Evolutionary conservation across 139 green algal genomes (phyloP).

Genomic region (Chlamydomonas sphaeroides): DNA sequence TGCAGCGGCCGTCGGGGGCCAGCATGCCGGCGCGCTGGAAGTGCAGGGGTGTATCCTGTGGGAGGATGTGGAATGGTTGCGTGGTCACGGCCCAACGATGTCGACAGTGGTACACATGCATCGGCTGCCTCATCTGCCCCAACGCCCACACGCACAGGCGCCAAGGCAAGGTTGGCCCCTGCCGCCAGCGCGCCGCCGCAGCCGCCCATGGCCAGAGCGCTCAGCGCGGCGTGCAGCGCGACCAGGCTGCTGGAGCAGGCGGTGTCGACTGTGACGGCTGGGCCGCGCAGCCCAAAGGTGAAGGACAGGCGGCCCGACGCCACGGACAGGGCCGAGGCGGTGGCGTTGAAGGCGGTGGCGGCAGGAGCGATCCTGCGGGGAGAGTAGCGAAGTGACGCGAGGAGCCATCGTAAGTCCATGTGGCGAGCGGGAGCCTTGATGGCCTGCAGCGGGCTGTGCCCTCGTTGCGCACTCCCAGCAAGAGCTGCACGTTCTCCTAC

Average conservation of each 20-base stretch:
- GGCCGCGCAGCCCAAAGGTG: conserved; percentile 79
- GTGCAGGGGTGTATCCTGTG: conserved; percentile 34
- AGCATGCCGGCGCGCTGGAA: conserved; percentile 70
- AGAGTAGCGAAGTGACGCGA: too few species aligned
- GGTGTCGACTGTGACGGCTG: conserved; percentile 83
- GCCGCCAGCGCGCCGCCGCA: conserved; percentile 59
- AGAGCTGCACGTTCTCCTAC: too few species aligned
- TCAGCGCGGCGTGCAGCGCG: conserved; percentile 61
- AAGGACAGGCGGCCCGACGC: conserved; percentile 81
- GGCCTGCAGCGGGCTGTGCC: too few species aligned
- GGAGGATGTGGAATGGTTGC: too few species aligned
- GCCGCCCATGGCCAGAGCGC: conserved; percentile 37
- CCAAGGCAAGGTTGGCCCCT: conserved; percentile 79
- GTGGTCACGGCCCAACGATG: too few species aligned
- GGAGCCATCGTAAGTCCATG: too few species aligned
- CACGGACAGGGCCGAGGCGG: conserved; percentile 72
- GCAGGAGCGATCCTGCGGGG: conserved; percentile 13
- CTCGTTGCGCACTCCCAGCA: too few species aligned
- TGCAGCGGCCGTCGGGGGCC: conserved; percentile 83
- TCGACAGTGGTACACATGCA: too few species aligned
- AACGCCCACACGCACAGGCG: conserved; percentile 42
- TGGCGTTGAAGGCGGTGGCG: conserved; percentile 56
- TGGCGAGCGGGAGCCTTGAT: too few species aligned
- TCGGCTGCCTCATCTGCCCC: too few species aligned
- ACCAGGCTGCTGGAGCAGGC: conserved; percentile 86